A percentile compares a stretch with the other conserved stretches of the same genome.
Evolutionary conservation across 371 early-diverging fungal species (phyloP).

Genomic region (Caulochytrium protostelioides): DNA sequence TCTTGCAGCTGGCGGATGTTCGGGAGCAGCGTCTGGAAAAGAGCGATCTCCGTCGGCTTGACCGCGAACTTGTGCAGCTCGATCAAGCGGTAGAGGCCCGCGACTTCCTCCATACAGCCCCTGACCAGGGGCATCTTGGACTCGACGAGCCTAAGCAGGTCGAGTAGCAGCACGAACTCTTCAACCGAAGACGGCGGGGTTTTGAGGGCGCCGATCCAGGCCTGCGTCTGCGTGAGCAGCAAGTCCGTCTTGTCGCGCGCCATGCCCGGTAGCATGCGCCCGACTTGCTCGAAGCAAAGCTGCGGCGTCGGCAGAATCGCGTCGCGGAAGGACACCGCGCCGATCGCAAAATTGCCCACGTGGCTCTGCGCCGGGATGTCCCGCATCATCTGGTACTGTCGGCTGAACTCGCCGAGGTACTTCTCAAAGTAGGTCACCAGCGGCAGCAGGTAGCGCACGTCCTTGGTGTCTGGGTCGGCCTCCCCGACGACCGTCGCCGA

Average conservation of each 20-base stretch:
- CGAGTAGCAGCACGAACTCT: conserved; percentile 15
- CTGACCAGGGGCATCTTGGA: conserved; percentile 18
- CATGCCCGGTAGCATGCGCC: conserved; percentile 22
- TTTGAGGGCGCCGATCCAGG: conserved; percentile 23
- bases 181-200: conserved; percentile 25
- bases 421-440: conserved; percentile 23
- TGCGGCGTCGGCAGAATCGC: conserved; percentile 29
- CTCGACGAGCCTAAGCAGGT: conserved; percentile 3
- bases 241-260: conserved; percentile 30
- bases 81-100: conserved; percentile 17
- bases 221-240: conserved; percentile 25
- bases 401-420: conserved; percentile 13
- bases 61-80: conserved; percentile 23
- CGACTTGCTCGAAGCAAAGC: conserved; percentile 27
- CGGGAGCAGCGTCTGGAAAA: conserved; percentile 30
- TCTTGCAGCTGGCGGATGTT: conserved; percentile 27
- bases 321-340: conserved; percentile 19
- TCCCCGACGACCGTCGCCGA: too few species aligned
- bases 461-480: too few species aligned
- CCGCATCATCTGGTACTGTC: conserved; percentile 18
- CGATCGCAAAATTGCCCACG: conserved; percentile 24
- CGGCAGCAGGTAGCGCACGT: too few species aligned
- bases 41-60: conserved; percentile 30
- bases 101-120: conserved; percentile 18
- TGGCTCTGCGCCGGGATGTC: conserved; percentile 11